Evolutionary conservation across 2,329 filamentous ascomycete genomes (phyloP).

Genomic region (Monilinia vaccinii-corymbosi): DNA sequence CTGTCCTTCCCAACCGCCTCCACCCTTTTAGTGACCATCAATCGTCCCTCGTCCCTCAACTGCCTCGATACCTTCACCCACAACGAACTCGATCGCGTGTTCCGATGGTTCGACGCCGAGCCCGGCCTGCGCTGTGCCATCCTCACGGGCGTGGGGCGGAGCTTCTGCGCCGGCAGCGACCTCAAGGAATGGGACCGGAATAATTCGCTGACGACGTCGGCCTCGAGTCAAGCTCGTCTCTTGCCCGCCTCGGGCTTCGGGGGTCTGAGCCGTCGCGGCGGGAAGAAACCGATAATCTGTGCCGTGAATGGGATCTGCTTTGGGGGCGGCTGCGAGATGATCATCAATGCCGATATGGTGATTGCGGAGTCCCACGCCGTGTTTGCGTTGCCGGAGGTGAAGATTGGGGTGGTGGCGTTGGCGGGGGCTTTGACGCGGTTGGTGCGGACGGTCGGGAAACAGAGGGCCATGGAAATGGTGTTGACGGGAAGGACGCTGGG

Average conservation of each 20-base stretch:
- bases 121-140: slow-evolving; percentile 49
- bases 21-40: slow-evolving; percentile 50
- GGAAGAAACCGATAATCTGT: slow-evolving; percentile 67
- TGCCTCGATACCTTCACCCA: slow-evolving; percentile 35
- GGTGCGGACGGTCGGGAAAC: slow-evolving; percentile 54
- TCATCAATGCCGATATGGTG: slow-evolving; percentile 63
- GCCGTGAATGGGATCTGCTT: slow-evolving; percentile 69
- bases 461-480: slow-evolving; percentile 63
- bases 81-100: slow-evolving; percentile 37
- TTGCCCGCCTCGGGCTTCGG: slow-evolving; percentile 47
- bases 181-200: slow-evolving; percentile 45
- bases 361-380: slow-evolving; percentile 48
- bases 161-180: slow-evolving; percentile 62
- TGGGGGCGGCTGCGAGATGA: slow-evolving; percentile 71
- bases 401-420: slow-evolving; percentile 59
- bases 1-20: slow-evolving; percentile 40
- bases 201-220: not conserved
- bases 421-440: slow-evolving; percentile 63
- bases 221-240: not conserved
- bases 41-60: slow-evolving; percentile 50
- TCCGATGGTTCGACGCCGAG: slow-evolving; percentile 54
- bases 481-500: slow-evolving; percentile 52
- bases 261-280: slow-evolving; percentile 54
- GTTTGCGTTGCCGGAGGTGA: slow-evolving; percentile 65
- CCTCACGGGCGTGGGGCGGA: slow-evolving; percentile 52